Evolutionary conservation across 2,329 filamentous ascomycete genomes (phyloP).

Genomic region (Didymella keratinophila): DNA sequence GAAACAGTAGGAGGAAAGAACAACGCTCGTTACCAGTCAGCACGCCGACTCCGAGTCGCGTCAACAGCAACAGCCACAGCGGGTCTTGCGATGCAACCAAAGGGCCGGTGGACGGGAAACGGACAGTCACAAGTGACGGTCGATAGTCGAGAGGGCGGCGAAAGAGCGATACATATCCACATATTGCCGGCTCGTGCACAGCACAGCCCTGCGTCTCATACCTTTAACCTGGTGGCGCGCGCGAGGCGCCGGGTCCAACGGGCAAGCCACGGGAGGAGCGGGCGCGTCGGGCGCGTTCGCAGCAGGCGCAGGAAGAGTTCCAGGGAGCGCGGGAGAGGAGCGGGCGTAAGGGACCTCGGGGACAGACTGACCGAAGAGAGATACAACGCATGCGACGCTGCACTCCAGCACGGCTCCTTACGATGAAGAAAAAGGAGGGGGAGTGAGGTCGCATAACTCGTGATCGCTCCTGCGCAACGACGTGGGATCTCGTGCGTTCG

Average conservation of each 20-base stretch:
- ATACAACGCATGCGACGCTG: conserved; percentile 36
- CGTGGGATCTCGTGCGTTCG: conserved; percentile 12
- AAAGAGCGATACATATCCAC: conserved; percentile 55
- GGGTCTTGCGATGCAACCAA: conserved; percentile 49
- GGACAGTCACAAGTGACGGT: conserved; percentile 26
- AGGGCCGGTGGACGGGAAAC: conserved; percentile 44
- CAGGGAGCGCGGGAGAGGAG: conserved; percentile 47
- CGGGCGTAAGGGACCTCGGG: conserved; percentile 55
- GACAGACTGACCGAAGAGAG: conserved; percentile 52
- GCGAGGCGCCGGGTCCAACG: conserved; percentile 41
- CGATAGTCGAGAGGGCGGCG: conserved; percentile 34
- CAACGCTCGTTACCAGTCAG: conserved; percentile 55
- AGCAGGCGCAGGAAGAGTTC: conserved; percentile 41
- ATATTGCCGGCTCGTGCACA: conserved; percentile 52
- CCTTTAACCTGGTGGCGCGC: conserved; percentile 38
- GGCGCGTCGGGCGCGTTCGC: conserved; percentile 25
- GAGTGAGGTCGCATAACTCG: conserved; percentile 22
- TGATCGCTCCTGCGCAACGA: conserved; percentile 19
- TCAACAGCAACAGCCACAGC: conserved; percentile 45
- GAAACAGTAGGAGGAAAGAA: conserved; percentile 44
- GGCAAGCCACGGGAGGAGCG: conserved; percentile 51
- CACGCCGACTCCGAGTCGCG: conserved; percentile 40
- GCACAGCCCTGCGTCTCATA: conserved; percentile 32
- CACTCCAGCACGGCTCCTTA: conserved; percentile 32
- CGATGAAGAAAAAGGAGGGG: conserved; percentile 31